phyloP scores from a whole-genome alignment of 2,329 filamentous ascomycete species.

The Cladosporium sp. region DNA sequence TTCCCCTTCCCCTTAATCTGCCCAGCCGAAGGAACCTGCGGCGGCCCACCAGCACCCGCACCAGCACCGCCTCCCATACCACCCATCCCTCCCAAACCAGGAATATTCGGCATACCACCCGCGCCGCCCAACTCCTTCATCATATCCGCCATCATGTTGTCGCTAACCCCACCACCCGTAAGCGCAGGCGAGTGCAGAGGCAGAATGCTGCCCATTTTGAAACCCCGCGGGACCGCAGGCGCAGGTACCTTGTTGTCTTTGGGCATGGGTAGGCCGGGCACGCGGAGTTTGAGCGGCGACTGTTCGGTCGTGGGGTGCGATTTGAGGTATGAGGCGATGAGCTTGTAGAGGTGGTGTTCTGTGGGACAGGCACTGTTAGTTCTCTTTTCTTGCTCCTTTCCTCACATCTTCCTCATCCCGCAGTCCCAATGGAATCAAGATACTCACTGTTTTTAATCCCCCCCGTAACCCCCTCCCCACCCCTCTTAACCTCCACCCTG shows the following conservation, averaged over 20 bases:
- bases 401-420: background rate
- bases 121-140: conserved; percentile 77
- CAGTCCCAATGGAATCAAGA: no score
- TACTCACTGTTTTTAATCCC: conserved; percentile 66
- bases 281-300: conserved; percentile 68
- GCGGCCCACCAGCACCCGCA: conserved; percentile 8
- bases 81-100: conserved; percentile 34
- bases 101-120: conserved; percentile 30
- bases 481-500: conserved; percentile 70
- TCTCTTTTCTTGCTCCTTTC: background rate
- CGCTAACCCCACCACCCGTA: conserved; percentile 88
- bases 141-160: conserved; percentile 94
- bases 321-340: conserved; percentile 75
- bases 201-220: conserved; percentile 83
- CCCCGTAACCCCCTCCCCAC: conserved; percentile 51
- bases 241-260: conserved; percentile 54
- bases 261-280: conserved; percentile 74
- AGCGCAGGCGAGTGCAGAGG: conserved; percentile 87
- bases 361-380: conserved; percentile 29
- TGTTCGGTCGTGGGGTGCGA: conserved; percentile 74
- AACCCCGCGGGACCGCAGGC: conserved; percentile 71
- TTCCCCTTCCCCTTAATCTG: conserved; percentile 33
- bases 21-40: conserved; percentile 20
- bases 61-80: conserved; percentile 24
- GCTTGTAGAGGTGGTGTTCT: conserved; percentile 85